Evolutionary conservation across 2,329 filamentous ascomycete genomes (phyloP), one percentile per base, ranked within the genome.

Genomic region (Cladosporium sp.): DNA sequence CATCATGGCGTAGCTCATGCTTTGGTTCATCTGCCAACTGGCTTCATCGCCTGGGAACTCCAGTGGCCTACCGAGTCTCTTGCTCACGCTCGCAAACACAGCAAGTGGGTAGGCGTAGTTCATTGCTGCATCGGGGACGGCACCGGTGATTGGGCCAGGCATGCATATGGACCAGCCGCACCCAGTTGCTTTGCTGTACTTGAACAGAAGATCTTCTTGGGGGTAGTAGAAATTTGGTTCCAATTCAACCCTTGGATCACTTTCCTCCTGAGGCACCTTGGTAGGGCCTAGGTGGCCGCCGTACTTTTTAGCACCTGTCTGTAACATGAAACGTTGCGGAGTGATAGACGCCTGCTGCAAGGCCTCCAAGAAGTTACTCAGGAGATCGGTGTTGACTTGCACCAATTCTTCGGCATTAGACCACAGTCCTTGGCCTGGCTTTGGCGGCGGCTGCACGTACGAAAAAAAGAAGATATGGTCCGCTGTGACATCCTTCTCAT

Each of bases 181-280:
- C 16, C 68, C 67, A 7, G 80, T 74, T 1, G 74, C 68, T n/a
- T 72, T 67, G 69, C 81, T 82, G 68, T 77, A 85, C 0, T 74
- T 68, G 30, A 72, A 75, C 4, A 86, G 75, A 3, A 76, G 73
- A 66, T 86, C 83, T 75, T 86, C 83, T 72, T 86, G 84, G 0
- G 77, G 71, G 67, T 85, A 86, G 77, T 86, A 86, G 72, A 86
- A 86, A 72, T 86, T 85, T 0, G 80, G 79, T 66, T 82, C 80
- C 0, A 82, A 74, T 0, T 36, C 71, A 64, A 54, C 83, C 71
- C 58, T 80, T 2, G 81, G 79, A 67, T 83, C 81, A 10, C 76
- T 76, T 70, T 86, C 84, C 65, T 81, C 77, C 57, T 81, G 78
- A 0, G 83, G 84, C 3, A 77, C 70, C 3, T 75, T 73, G 0